Evolutionary conservation across 805 yeast genomes (phyloP), one percentile per base, ranked within the genome.

Genomic region (Blastobotrys mokoenaii): DNA sequence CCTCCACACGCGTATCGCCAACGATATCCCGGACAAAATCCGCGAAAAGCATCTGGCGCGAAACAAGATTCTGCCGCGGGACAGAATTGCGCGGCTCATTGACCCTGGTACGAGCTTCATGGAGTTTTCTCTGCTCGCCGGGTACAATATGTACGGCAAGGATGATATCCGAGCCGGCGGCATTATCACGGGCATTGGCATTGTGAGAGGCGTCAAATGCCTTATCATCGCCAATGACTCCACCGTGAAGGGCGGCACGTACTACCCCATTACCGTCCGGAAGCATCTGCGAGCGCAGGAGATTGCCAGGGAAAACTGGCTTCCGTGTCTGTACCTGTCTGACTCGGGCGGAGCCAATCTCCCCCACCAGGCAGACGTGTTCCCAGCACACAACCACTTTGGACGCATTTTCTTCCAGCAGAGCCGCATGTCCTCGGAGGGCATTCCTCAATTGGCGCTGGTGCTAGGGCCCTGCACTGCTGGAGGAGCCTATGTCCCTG

Each of bases 401-500:
- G 64, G 64, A 11, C 54, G 61, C 29, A 60, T 60, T 44, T 60
- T 60, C 46, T 60, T 46, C 52, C 60, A 56, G 52, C 64, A 60
- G 51, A 55, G 61, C 27, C 46, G 56, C 18, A 55, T 60, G 60
- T 57, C 61, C 12, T 53, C 61, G 16, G 41, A 44, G 42, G 60
- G 60, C 31, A 53, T 60, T 33, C 63, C 64, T 9, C 64, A 60
- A 46, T 45, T 60, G 41, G 54, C 64, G 8, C 51, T 60, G 10
- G 64, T 60, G 8, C 49, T 60, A 38, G 64, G 64, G 10, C 64
- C 64, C 6, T 60, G 64, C 35, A 60, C 64, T 10, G 64, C 64
- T 11, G 64, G 64, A n/a, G 64, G 64, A 10, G 64, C 64, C 41
- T 60, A 60, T 42, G 64, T 60, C 4, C 64, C 64, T 17, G 64